Evolutionary conservation across 2,329 filamentous ascomycete species (phyloP).

Genomic region (Didymellaceae sp.): DNA sequence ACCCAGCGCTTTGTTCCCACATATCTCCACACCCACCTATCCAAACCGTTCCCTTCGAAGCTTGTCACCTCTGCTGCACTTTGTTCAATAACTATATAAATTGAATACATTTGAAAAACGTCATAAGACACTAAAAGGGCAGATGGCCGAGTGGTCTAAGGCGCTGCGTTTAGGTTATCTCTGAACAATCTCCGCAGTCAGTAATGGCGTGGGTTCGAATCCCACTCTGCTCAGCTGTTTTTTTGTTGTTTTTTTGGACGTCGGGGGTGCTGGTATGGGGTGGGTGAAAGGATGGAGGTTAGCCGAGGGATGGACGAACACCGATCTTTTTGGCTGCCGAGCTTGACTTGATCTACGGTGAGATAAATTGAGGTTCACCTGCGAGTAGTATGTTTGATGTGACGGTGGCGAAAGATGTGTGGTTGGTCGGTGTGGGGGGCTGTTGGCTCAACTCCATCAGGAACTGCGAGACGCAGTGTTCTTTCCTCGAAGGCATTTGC

Average conservation of each 20-base stretch:
- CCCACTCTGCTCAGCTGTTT: constrained; percentile 24
- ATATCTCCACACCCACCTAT: neutral
- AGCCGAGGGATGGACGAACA: too few relatives aligned
- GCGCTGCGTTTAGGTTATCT: constrained; percentile 36
- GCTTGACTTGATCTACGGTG: too few relatives aligned
- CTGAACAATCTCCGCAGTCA: constrained; percentile 29
- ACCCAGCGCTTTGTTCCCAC: too few relatives aligned
- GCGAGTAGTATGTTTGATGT: too few relatives aligned
- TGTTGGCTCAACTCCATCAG: too few relatives aligned
- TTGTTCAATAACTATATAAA: neutral
- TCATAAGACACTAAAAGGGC: neutral
- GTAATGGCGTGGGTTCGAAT: constrained; percentile 31
- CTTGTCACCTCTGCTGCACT: neutral
- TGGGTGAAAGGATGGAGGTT: too few relatives aligned
- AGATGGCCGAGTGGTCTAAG: constrained; percentile 30
- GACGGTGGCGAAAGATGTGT: too few relatives aligned
- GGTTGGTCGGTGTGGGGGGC: too few relatives aligned
- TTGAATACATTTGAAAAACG: neutral
- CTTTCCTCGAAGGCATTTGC: too few relatives aligned
- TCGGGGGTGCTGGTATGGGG: neutral
- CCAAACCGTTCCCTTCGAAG: neutral
- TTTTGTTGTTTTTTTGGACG: neutral
- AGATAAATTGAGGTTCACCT: too few relatives aligned
- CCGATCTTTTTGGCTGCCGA: too few relatives aligned
- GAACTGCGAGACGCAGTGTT: too few relatives aligned